Conservation (phyloP, 2,329 filamentous ascomycete species). For the Aspergillus sp. region DNA sequence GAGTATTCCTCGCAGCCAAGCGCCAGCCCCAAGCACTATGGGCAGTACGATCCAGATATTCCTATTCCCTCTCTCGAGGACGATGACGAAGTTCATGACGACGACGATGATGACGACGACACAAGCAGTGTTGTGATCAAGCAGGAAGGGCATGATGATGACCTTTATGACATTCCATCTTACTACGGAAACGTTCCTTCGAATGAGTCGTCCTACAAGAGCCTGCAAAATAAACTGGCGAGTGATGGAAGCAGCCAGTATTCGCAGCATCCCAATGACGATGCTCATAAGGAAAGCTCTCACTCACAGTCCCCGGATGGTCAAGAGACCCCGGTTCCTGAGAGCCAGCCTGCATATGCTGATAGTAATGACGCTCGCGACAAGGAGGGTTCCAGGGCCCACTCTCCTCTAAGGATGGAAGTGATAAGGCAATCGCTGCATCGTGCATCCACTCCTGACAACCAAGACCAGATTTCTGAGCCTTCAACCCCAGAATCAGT, state of each 20-base stretch:
- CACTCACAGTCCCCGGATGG: constrained; percentile 28
- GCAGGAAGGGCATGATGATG: constrained; percentile 58
- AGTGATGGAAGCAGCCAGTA: constrained; percentile 59
- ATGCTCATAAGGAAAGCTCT: constrained; percentile 28
- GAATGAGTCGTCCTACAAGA: constrained; percentile 26
- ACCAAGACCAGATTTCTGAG: constrained; percentile 59
- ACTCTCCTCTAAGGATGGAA: constrained; percentile 27
- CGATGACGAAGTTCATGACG: constrained; percentile 43
- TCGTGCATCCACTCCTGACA: constrained; percentile 46
- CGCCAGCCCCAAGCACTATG: constrained; percentile 57
- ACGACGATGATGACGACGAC: constrained; percentile 51
- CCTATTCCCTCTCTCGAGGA: constrained; percentile 85
- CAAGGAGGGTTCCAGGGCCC: constrained; percentile 23
- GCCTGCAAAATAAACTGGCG: constrained; percentile 26
- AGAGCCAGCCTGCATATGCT: constrained; percentile 13
- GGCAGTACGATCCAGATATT: constrained; percentile 77
- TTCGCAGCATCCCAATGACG: constrained; percentile 39
- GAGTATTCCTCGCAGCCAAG: constrained; percentile 62
- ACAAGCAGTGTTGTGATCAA: constrained; percentile 64
- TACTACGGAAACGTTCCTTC: constrained; percentile 55
- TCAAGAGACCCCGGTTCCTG: constrained; percentile 32
- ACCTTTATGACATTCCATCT: constrained; percentile 65
- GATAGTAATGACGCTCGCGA: constrained; percentile 9
- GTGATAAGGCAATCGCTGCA: constrained; percentile 37
- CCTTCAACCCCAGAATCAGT: constrained; percentile 83